phyloP scores from a whole-genome alignment of 2,329 filamentous ascomycete genomes.

The Gremmenia infestans region DNA sequence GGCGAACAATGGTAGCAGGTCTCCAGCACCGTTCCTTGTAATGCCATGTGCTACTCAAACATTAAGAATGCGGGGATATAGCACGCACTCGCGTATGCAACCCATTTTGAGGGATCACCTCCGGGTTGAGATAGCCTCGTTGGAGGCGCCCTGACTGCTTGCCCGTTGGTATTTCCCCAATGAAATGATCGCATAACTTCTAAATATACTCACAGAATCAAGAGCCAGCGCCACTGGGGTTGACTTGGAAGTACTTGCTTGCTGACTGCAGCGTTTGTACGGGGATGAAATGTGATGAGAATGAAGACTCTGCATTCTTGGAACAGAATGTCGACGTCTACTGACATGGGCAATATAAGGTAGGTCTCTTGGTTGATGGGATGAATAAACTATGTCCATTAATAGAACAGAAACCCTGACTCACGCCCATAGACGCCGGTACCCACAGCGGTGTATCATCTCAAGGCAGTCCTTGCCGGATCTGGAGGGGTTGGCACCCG shows the following conservation, averaged over 20 bases:
- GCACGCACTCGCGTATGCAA: constrained; percentile 2
- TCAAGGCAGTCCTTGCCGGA: neutral
- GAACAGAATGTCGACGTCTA: neutral
- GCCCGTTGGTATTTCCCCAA: neutral
- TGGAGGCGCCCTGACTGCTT: neutral
- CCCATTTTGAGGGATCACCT: neutral
- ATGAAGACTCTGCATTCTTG: constrained; percentile 4
- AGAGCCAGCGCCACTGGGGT: neutral
- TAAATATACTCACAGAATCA: neutral
- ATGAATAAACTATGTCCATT: neutral
- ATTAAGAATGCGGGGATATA: neutral
- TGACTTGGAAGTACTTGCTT: neutral
- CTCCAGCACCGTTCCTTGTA: neutral
- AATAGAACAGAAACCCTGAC: constrained; percentile 1
- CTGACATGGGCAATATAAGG: neutral
- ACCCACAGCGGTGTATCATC: neutral
- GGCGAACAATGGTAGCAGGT: too few species aligned
- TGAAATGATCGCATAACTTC: neutral
- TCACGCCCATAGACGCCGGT: constrained; percentile 7
- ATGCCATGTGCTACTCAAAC: neutral
- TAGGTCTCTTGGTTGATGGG: neutral
- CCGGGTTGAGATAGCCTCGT: neutral
- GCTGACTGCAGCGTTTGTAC: neutral
- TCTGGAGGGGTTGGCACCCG: neutral
- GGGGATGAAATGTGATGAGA: constrained; percentile 2